Conservation (phyloP, 2,329 filamentous ascomycete genomes). For the Herpotrichia juniperi region DNA sequence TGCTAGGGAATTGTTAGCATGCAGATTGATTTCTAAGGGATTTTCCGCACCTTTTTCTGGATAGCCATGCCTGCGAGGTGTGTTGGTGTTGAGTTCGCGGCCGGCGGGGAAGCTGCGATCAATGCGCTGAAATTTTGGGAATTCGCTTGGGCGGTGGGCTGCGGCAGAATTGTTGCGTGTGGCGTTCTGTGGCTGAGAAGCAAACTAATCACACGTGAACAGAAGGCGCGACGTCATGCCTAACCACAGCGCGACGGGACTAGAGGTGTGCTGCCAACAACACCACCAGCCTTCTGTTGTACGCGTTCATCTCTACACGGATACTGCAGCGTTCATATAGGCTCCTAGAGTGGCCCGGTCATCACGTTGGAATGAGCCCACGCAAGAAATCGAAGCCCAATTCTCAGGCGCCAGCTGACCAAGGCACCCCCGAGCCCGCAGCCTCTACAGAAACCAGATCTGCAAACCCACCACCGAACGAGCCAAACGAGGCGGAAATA, state of each 20-base stretch:
- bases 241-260: background rate
- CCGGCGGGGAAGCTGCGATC: background rate
- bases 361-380: constrained; percentile 37
- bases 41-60: constrained; percentile 75
- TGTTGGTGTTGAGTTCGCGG: background rate
- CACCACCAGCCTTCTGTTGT: constrained; percentile 8
- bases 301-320: constrained; percentile 10
- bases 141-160: constrained; percentile 7
- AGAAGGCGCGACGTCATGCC: no score
- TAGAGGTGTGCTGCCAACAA: background rate
- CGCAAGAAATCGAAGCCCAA: constrained; percentile 52
- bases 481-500: constrained; percentile 21
- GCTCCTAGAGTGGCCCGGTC: constrained; percentile 16
- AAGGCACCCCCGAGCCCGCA: constrained; percentile 11
- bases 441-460: constrained; percentile 19
- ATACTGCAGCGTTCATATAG: constrained; percentile 24
- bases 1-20: constrained; percentile 58
- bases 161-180: constrained; percentile 21
- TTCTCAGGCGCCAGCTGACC: constrained; percentile 34
- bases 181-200: background rate
- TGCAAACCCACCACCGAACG: constrained; percentile 12
- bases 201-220: no score
- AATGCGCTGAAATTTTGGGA: constrained; percentile 18
- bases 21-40: background rate
- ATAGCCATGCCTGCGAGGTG: constrained; percentile 73